Base-by-base conservation (phyloP, 495 filamentous ascomycete species). In the Parathielavia hyrcaniae region DNA sequence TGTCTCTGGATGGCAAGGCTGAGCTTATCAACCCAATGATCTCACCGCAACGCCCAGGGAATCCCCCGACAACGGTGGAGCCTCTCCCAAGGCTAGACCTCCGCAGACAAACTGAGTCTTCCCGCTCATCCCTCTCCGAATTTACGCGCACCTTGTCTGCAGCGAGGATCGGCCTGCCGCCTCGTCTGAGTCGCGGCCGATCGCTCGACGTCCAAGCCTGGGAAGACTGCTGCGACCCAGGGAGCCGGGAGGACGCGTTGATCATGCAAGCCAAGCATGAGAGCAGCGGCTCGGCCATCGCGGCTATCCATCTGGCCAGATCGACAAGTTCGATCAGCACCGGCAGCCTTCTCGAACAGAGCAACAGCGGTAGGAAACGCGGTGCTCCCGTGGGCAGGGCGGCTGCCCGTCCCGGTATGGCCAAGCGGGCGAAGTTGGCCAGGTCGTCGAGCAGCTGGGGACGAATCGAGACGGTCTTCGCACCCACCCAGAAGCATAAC, bases 171-270 rank as follows among this genome's bases (percentile, higher is more conserved):
- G 54, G 23, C 13, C 47, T 79, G 45, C 79, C 68, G 17, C 76
- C 73, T 6, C 70, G 71, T 10, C 58, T 81, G 5, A 63, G 67
- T 7, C 72, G 83, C 59, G 90, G 91, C 30, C 81, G 90, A 40
- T 93, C 89, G 43, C 80, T 89, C 36, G 88, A 95, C 69, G 84
- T 88, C 16, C 82, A 87, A 32, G 86, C 84, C 35, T 96, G 91
- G 91, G 87, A 93, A 68, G 86, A 86, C 58, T 86, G 83, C 72
- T 87, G 86, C 66, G 88, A 89, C 64, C 81, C 79, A 9, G 84
- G 89, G 56, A 84, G 81, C 52, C 80, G 84, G 13, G 65, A 72
- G 52, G 85, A 86, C 67, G 82, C 86, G 44, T 70, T 95, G 44
- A 87, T 83, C 9, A 80, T 79, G 6, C 86, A 86, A 59, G 85